Base-by-base conservation (phyloP, 2,329 filamentous ascomycete genomes). In the Fusarium buxicola region DNA sequence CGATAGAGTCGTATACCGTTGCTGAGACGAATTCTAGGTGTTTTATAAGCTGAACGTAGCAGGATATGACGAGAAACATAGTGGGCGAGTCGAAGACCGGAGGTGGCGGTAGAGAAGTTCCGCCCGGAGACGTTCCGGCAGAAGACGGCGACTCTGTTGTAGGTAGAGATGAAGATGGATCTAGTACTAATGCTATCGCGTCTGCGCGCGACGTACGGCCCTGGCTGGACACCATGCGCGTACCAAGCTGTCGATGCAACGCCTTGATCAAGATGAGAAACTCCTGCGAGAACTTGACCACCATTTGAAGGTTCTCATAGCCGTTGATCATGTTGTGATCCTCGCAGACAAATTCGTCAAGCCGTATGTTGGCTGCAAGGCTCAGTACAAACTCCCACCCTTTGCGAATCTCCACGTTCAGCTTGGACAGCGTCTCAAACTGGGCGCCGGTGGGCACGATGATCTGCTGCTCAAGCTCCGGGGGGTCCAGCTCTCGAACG, bases 1-100 rank as follows among this genome's bases (percentile, higher is more conserved):
- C 54, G 9, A 68, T 35, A 5, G 64, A 58, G 10, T 60, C 58
- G 34, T 69, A 49, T 21, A 65, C 52, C 15, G 70, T 61, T 10
- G 57, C 57, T 36, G 70, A 41, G 6, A 69, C 24, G 21, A 67
- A 43, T 18, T 75, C 73, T 13, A 72, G 60, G 44, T 69, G 63
- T 8, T 60, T 60, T 45, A 69, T 56, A 24, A 72, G 54, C 24
- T 75, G 72, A 5, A 65, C 58, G 39, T 69, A 74, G 41, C 72
- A 75, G 7, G 73, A 75, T 41, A 73, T 69, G 34, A 73, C 58
- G 18, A 72, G 60, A 25, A 73, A 63, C 39, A 72, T 68, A 2
- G 71, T 72, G 0, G 73, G 56, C 2, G 67, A 63, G 50, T 72
- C 72, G 15, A 68, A 63, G 7, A 47, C 60, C 2, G 58, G 62